Evolutionary conservation across 176 grass and related monocot species (phyloP).

Genomic region (Raddia guianensis): DNA sequence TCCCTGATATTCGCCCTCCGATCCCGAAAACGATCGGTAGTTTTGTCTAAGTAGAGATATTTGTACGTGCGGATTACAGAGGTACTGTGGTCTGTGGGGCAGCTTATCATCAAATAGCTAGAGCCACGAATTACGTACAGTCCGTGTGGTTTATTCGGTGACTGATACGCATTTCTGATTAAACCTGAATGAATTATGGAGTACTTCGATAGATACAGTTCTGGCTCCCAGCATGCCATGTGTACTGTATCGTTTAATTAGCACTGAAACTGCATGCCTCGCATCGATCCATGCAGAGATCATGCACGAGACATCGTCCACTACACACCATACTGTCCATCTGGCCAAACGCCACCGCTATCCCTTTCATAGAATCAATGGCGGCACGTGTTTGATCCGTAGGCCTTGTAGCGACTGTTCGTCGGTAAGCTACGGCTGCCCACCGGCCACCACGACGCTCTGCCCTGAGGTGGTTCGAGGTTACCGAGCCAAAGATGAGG

Average conservation of each 20-base stretch:
- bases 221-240: not conserved
- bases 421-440: constrained; percentile 5
- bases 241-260: not conserved
- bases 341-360: not conserved
- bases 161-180: not conserved
- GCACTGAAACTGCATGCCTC: not conserved
- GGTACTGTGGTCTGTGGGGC: not conserved
- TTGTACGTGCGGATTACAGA: not conserved
- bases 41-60: not conserved
- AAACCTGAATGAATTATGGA: not conserved
- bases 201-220: not conserved
- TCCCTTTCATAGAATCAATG: not conserved
- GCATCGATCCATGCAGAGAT: not conserved
- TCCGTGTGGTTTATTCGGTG: not conserved
- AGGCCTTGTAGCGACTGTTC: not conserved
- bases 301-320: not conserved
- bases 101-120: not conserved
- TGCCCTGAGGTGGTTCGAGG: too few species aligned
- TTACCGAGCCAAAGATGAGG: too few species aligned
- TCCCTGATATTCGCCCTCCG: not conserved
- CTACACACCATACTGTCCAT: not conserved
- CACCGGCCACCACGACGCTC: not conserved
- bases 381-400: not conserved
- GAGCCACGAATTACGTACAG: not conserved
- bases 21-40: not conserved